Evolutionary conservation across 208 protist genomes (phyloP).

Genomic region (Eutreptiella sp.): DNA sequence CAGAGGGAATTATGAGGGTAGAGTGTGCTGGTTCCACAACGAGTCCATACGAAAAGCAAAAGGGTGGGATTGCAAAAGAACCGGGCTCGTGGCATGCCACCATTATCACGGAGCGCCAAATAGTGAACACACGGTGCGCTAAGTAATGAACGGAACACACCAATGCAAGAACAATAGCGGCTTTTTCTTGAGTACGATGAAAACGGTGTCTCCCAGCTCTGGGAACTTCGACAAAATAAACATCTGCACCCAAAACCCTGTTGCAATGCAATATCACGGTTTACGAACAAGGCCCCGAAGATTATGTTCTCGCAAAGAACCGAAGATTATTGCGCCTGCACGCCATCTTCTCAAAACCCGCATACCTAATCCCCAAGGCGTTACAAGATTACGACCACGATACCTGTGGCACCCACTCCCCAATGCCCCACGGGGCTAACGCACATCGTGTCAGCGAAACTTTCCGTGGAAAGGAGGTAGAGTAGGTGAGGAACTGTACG

Average conservation of each 20-base stretch:
- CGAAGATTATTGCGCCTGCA: too few species aligned
- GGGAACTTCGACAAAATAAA: conserved; percentile 55
- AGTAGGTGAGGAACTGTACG: conserved; percentile 43
- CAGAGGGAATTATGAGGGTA: too few species aligned
- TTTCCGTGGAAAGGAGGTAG: conserved; percentile 7
- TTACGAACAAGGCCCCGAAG: background rate
- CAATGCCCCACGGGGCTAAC: conserved; percentile 18
- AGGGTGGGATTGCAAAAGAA: too few species aligned
- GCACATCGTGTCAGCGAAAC: conserved; percentile 39
- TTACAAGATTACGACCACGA: too few species aligned
- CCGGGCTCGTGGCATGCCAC: too few species aligned
- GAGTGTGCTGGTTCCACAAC: too few species aligned
- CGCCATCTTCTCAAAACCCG: conserved; percentile 11
- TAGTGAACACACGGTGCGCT: too few species aligned
- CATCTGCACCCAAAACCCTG: conserved; percentile 47
- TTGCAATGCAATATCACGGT: conserved; percentile 15
- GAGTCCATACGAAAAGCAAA: too few species aligned
- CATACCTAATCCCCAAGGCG: background rate
- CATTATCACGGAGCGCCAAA: too few species aligned
- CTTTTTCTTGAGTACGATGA: conserved; percentile 61
- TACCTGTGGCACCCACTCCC: conserved; percentile 34
- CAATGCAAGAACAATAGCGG: conserved; percentile 67
- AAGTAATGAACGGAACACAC: too few species aligned
- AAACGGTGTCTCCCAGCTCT: conserved; percentile 61
- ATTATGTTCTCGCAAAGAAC: background rate